Evolutionary conservation across 2,329 filamentous ascomycete species (phyloP), one percentile per base, ranked within the genome.

Genomic region (Ophiosphaerella narmari): DNA sequence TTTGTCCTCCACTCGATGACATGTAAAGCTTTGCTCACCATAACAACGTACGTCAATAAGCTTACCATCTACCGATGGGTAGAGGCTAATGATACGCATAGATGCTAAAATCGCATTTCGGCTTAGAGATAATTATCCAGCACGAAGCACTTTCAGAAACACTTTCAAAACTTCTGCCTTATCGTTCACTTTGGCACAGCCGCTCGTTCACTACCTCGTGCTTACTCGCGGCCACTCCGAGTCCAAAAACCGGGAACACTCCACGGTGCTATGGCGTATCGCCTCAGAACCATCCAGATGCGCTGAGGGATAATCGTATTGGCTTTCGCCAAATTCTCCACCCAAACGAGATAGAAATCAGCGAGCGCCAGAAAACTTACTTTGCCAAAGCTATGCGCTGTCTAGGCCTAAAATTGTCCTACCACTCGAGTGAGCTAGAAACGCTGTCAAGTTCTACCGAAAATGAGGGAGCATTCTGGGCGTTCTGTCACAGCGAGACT

Each of bases 111-210:
- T 16, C 24, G 9, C 33, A 48, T 12, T 52, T 55, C 13, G 52
- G 52, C 3, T 14, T 55, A 7, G 45, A 51, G 11, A 44, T 18
- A 4, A 33, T 55, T 12, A 12, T 55, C 7, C 34, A 45, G 16
- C 52, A 51, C 14, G 52, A 52, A 40, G n/a, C 23, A 7, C 13
- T 55, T 7, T 43, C 44, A 14, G 9, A 16, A 2, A 11, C 33
- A 4, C 2, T 48, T n/a, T 2, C 1, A 7, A 3, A 9, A 8
- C 37, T 45, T 24, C 21, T 43, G 3, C 39, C 24, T 6, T 6
- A 39, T 13, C 5, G 12, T 14, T 18, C 13, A 7, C 4, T 2
- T 9, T 33, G 12, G 7, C 11, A 12, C 9, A 8, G 16, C 6
- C 16, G 13, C 18, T 13, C n/a, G 4, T 46, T 39, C 29, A 23